phyloP scores from a whole-genome alignment of 2,329 filamentous ascomycete species.

The Drechslerella dactyloides region DNA sequence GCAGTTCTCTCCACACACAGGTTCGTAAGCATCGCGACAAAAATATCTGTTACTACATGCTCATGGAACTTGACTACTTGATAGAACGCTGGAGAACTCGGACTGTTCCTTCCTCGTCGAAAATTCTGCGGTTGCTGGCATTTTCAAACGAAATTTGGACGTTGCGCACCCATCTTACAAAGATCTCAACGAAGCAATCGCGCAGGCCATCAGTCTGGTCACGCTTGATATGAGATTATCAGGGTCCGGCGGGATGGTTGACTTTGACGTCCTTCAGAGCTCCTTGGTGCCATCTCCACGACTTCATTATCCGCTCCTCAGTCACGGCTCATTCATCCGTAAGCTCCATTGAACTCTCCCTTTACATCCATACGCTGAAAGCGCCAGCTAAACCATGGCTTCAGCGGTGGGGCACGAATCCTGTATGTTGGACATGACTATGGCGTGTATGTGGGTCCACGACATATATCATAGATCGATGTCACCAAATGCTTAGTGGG shows the following conservation, averaged over 20 bases:
- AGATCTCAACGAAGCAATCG: slow-evolving; percentile 75
- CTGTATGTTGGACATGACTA: neutral
- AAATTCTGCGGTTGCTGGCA: slow-evolving; percentile 77
- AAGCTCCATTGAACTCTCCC: slow-evolving; percentile 75
- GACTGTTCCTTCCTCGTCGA: slow-evolving; percentile 79
- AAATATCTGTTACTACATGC: slow-evolving; percentile 1
- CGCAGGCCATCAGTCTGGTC: slow-evolving; percentile 76
- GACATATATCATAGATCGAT: neutral
- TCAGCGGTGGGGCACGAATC: neutral
- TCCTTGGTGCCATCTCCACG: slow-evolving; percentile 76
- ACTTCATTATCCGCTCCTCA: slow-evolving; percentile 76
- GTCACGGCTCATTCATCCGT: slow-evolving; percentile 73
- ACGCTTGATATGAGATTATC: slow-evolving; percentile 75
- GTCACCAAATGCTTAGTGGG: slow-evolving; percentile 54
- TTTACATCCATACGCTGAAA: neutral
- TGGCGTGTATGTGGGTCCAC: slow-evolving; percentile 38
- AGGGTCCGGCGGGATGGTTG: slow-evolving; percentile 71
- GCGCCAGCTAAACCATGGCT: neutral
- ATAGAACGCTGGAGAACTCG: slow-evolving; percentile 76
- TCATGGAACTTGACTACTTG: neutral
- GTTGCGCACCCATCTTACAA: slow-evolving; percentile 73
- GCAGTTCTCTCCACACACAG: slow-evolving; percentile 72
- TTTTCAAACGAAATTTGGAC: slow-evolving; percentile 74
- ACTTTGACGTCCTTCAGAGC: slow-evolving; percentile 79
- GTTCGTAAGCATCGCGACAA: neutral